Base-by-base conservation (phyloP, 306 rosid genomes). In the Mucuna pruriens region DNA sequence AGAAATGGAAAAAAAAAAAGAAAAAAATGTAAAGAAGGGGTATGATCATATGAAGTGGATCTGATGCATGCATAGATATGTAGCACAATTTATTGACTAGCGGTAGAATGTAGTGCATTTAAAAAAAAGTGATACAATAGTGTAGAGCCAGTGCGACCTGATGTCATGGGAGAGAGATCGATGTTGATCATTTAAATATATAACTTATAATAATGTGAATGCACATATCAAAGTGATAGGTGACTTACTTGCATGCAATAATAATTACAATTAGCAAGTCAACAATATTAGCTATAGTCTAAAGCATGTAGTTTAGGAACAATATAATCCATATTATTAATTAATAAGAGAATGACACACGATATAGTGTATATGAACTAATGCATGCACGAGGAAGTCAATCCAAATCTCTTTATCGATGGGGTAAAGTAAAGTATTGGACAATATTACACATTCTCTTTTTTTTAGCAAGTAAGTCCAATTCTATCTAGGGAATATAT, bases 371-470 rank as follows among this genome's bases (percentile, higher is more conserved):
- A 11, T 61, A 11, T 62, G 40, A 33, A 65, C 17, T 5, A n/a
- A 38, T 65, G 54, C 80, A 76, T 57, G 85, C 7, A 81, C 34
- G 8, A 70, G 22, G 31, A 79, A 73, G 80, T 84, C 84, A 78
- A 83, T 38, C 9, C 22, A 66, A 38, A 76, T 9, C 71, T 31
- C 48, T 70, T 82, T 22, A 54, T 54, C 9, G 65, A 54, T 54
- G 6, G 65, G 73, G 66, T 33, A 73, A 73, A 72, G 63, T 78
- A 84, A 83, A 63, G 20, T 17, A 62, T 23, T 51, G 46, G 67
- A 7, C 54, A 19, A 42, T 71, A n/a, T n/a, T n/a, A 42, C 64
- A 62, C 23, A 39, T 11, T 42, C 5, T 31, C 62, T 15, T 39
- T 52, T 58, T 63, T 65, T 2, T 69, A 29, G 48, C 44, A 4